Base-by-base conservation (phyloP, 495 filamentous ascomycete species). In the Pseudevernia furfuracea region DNA sequence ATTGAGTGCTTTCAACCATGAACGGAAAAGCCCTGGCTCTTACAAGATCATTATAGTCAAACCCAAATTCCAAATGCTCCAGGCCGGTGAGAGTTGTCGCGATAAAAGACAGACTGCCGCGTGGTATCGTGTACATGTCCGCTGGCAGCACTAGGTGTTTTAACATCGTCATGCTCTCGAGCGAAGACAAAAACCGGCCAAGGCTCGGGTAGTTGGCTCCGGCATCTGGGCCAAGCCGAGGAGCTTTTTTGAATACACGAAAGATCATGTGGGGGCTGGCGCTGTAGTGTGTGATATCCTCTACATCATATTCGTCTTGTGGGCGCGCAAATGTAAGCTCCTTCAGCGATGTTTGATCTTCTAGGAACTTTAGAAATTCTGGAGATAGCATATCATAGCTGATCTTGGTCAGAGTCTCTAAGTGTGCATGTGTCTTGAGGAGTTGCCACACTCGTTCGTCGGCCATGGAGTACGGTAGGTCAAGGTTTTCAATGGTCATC, bases 311-410 rank as follows among this genome's bases (percentile, higher is more conserved):
- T 41, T 12, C 1, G 25, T 52, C 46, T 44, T 19, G 38, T 9
- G 62, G 62, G 21, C 53, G 52, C 32, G 52, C 39, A 25, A 64
- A 64, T 9, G 28, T 38, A 15, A 59, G 52, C 23, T 43, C 43
- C 23, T 48, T 49, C 9, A 64, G 23, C 32, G 53, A 58, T 21
- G 62, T 46, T 19, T 64, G 53, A 9, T 37, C 12, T 3, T 9
- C 10, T 6, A 64, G 19, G 9, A 64, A 53, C 12, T 19, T 2
- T 1, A 39, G 25, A 4, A 64, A 34, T 36, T 15, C 7, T 32
- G 30, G 10, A 1, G 53, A 44, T 32, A 59, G 28, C 28, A 48
- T 28, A 4, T 44, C 41, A n/a, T 46, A 64, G n/a, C 58, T 53
- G 5, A 64, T 46, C 0, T 57, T 41, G 11, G 56, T 55, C 1